Base-by-base conservation (phyloP, 1,284 basidiomycete genomes). In the Microbotryomycetes sp. region DNA sequence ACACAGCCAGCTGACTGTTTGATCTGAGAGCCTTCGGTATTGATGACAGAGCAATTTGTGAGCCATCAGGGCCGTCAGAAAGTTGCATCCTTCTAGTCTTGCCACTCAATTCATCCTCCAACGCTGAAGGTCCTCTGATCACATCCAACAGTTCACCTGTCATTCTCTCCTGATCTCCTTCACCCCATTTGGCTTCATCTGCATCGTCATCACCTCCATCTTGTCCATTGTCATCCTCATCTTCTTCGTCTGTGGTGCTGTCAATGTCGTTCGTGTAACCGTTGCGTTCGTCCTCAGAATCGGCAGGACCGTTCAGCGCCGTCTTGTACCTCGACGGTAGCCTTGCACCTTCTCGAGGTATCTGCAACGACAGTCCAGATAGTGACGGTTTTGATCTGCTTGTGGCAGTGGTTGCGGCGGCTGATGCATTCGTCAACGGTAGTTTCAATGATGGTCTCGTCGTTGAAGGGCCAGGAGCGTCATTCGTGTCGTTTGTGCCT, bases 101-200 rank as follows among this genome's bases (percentile, higher is more conserved):
- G 5, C 65, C 65, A 16, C 58, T 60, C 48, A 66, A 28, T 50
- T 69, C 67, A 26, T 69, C 67, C 52, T 66, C 67, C 16, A 66
- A 48, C 14, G 60, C 67, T 4, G 51, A 51, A 14, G 60, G 60
- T 3, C 67, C 67, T 4, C 64, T 59, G 48, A 69, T 69, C 7
- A 64, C 67, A 25, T 69, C 56, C 42, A 64, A 53, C 2, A 69
- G 49, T 28, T 69, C 67, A 19, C 58, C 63, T 3, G 65, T 62
- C 60, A 67, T 64, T 3, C 67, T 47, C 45, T 69, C 65, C 52
- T 67, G 65, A 22, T 66, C 65, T 15, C 65, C 65, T 1, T 32
- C 46, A 0, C 53, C 65, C 67, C 67, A 69, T 14, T 59, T 60
- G 0, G 59, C 54, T 26, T 60, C 50, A 9, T 48, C 19, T 25